These are phyloP conservation scores for Salvia sclarea DNA, from an alignment of 305 asterid species.

Conservation along the genomic window DNA sequence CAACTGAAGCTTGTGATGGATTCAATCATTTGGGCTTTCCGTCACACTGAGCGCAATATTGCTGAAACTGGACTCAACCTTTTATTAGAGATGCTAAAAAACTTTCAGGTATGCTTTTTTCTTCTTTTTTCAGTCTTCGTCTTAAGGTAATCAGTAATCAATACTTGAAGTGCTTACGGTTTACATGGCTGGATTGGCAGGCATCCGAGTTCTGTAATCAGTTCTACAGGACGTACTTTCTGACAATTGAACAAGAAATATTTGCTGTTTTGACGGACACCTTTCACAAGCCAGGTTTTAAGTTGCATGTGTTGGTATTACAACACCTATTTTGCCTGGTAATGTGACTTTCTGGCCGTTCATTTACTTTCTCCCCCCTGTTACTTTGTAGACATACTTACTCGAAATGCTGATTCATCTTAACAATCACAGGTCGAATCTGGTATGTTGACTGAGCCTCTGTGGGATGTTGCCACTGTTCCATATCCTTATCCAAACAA, in stretches of 20 bases:
- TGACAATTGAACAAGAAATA: slow-evolving; percentile 90
- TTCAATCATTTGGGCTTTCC: slow-evolving; percentile 99
- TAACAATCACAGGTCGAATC: slow-evolving; percentile 65
- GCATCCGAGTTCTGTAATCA: slow-evolving; percentile 80
- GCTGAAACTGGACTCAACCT: slow-evolving; percentile 98
- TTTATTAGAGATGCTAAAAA: slow-evolving; percentile 82
- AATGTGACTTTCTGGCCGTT: slow-evolving; percentile 25
- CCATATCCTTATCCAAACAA: slow-evolving; percentile 73
- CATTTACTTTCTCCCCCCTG: background rate
- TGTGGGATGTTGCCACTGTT: slow-evolving; percentile 80
- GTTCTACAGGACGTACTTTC: slow-evolving; percentile 75
- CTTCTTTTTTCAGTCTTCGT: background rate
- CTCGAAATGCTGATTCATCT: slow-evolving; percentile 8
- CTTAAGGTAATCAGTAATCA: slow-evolving; percentile 7
- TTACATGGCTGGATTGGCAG: slow-evolving; percentile 50
- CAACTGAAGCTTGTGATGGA: slow-evolving; percentile 97
- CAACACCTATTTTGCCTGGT: slow-evolving; percentile 91
- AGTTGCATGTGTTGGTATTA: slow-evolving; percentile 83
- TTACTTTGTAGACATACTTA: background rate
- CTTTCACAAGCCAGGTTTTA: slow-evolving; percentile 96
- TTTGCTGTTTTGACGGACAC: slow-evolving; percentile 93
- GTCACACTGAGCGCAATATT: slow-evolving; percentile 95
- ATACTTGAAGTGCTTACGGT: slow-evolving; percentile 15
- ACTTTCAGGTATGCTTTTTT: slow-evolving; percentile 69
- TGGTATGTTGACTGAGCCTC: slow-evolving; percentile 75